Evolutionary conservation across 2,329 filamentous ascomycete species (phyloP).

Genomic region (Alternaria novae-zelandiae): DNA sequence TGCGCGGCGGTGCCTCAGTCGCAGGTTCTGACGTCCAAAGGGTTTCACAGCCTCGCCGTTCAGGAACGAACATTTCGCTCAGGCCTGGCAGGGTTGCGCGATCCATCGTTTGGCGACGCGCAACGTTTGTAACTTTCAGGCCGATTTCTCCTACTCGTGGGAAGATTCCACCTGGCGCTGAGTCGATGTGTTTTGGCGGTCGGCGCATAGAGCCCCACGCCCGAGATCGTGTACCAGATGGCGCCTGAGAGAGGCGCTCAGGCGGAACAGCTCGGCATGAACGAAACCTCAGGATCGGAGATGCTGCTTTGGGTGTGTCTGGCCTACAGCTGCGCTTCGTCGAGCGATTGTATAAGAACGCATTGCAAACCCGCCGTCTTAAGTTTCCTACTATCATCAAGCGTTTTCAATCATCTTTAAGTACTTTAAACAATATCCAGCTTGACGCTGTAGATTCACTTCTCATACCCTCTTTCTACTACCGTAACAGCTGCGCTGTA

Average conservation of each 20-base stretch:
- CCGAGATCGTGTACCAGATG: slow-evolving; percentile 17
- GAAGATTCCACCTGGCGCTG: slow-evolving; percentile 3
- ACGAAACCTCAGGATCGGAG: slow-evolving; percentile 13
- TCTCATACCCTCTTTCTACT: slow-evolving; percentile 16
- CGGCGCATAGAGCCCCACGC: slow-evolving; percentile 16
- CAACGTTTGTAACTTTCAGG: slow-evolving; percentile 19
- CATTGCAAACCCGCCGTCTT: slow-evolving; percentile 11
- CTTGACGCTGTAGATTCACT: slow-evolving; percentile 38
- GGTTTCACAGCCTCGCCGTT: slow-evolving; percentile 25
- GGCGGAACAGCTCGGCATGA: slow-evolving; percentile 7
- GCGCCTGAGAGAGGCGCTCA: slow-evolving; percentile 11
- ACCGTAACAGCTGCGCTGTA: slow-evolving; percentile 37
- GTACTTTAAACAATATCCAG: slow-evolving; percentile 17
- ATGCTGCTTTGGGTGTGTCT: background rate
- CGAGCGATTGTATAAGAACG: slow-evolving; percentile 13
- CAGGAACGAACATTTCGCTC: slow-evolving; percentile 6
- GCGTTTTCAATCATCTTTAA: slow-evolving; percentile 15
- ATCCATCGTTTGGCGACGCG: slow-evolving; percentile 18
- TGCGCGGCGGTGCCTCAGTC: slow-evolving; percentile 16
- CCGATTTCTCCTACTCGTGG: slow-evolving; percentile 19
- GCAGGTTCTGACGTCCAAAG: slow-evolving; percentile 21
- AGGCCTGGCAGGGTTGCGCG: background rate
- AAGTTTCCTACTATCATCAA: slow-evolving; percentile 28
- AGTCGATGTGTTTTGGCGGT: slow-evolving; percentile 6
- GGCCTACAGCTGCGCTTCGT: background rate